Base-by-base conservation (phyloP, 257 asterid genomes). In the Forsythia viridissima region DNA sequence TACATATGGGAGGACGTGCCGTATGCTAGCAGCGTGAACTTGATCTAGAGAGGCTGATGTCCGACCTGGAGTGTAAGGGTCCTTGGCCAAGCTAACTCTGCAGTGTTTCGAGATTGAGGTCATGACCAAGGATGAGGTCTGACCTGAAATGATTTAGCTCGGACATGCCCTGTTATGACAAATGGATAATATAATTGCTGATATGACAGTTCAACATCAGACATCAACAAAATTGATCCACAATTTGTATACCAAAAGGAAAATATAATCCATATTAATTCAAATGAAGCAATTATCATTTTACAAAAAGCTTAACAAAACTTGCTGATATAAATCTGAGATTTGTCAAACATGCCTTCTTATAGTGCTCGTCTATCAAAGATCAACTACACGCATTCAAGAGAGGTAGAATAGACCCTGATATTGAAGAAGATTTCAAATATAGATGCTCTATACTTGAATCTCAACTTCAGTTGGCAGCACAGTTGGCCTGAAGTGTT, bases 391-490 rank as follows among this genome's bases (percentile, higher is more conserved):
- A 46, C 24, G 48, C 38, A 37, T 55, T 75, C 80, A 20, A 71
- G 16, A 40, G 39, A 41, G 8, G 3, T 13, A 10, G 15, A 13
- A 34, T 46, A 59, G 6, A 11, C 55, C 42, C 76, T 48, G n/a
- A 21, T 37, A 21, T 76, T 48, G 73, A 69, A 51, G 6, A 30
- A n/a, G 36, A 24, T 69, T 40, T 42, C 5, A 61, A 3, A 20
- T 44, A 77, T 66, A 9, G 69, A 59, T 20, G 48, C 61, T 75
- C 77, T 78, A 78, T n/a, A 70, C 79, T 69, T 78, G 75, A 52
- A 78, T 74, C 48, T 84, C 88, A 67, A 81, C 81, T 41, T 84
- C 88, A 75, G 57, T 67, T 7, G 83, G 66, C 12, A 66, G 74
- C 44, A 76, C 5, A 10, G 77, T 16, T 18, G 83, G 77, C 73